Base-by-base conservation (phyloP, 2,329 filamentous ascomycete species). In the Trichoderma sp. region DNA sequence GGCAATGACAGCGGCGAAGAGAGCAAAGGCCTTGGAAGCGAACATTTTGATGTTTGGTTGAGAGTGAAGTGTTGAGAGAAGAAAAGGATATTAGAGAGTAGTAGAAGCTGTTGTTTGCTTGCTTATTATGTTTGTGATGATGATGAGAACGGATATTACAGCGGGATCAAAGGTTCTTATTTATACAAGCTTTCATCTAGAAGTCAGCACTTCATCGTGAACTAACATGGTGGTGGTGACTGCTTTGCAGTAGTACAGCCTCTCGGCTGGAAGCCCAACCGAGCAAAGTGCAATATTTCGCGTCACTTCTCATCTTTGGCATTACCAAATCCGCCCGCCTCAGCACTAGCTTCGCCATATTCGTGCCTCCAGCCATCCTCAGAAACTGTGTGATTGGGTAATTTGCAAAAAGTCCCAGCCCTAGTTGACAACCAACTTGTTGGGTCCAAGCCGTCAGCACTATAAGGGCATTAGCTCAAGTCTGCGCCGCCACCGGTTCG, bases 31-130 rank as follows among this genome's bases (percentile, higher is more conserved):
- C 29, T 49, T 59, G 69, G 56, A 21, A 43, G 68, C 60, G 31
- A 53, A 21, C 70, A 71, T 71, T 43, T 71, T 71, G 67, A 55
- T 37, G 60, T 37, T n/a, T 58, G 21, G 63, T 58, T 57, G 53
- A 55, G 31, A 27, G 31, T 40, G 40, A 43, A 2, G 49, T 13
- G 37, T 35, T 58, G 59, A 52, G 53, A 29, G 29, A 33, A 62
- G 59, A 31, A 24, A 19, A 2, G 49, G 59, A 10, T 33, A 5
- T 21, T n/a, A 33, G 19, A 13, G 10, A 24, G 29, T 35, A 21
- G 27, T 49, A n/a, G 40, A 35, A 49, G 27, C 40, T 43, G 19
- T 49, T 21, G 35, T 43, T 43, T 47, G 14, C 29, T 35, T 63
- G 21, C 5, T 33, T 35, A 53, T 19, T 27, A 5, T 64, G 59